Evolutionary conservation across 371 early-diverging fungal species (phyloP).

Genomic region (Chytridiales sp.): DNA sequence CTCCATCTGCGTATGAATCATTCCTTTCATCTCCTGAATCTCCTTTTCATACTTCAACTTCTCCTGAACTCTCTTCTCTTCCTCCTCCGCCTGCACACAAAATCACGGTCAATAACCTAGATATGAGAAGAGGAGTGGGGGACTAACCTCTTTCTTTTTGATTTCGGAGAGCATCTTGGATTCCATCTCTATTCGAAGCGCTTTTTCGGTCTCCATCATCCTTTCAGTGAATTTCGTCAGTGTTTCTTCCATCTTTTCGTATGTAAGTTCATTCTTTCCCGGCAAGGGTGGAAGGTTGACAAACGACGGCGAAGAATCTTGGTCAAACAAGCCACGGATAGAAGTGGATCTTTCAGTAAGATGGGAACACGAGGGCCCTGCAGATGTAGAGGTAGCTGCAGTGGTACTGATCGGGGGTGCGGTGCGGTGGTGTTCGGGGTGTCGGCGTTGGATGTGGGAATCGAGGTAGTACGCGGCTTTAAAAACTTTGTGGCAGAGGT

Average conservation of each 20-base stretch:
- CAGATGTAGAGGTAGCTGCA: slow-evolving; percentile 8
- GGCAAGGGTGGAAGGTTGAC: background rate
- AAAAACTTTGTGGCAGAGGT: slow-evolving; percentile 49
- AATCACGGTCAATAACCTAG: slow-evolving; percentile 1
- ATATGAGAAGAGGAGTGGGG: background rate
- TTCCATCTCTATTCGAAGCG: slow-evolving; percentile 38
- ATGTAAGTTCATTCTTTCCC: slow-evolving; percentile 6
- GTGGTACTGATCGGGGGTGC: background rate
- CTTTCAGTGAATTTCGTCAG: slow-evolving; percentile 33
- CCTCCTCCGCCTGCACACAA: slow-evolving; percentile 18
- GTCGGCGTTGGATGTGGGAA: slow-evolving; percentile 45
- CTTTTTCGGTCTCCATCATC: slow-evolving; percentile 34
- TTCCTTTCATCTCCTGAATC: slow-evolving; percentile 36
- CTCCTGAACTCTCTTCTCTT: slow-evolving; percentile 37
- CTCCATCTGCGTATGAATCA: slow-evolving; percentile 37
- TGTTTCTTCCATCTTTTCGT: slow-evolving; percentile 32
- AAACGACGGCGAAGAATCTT: too few species aligned
- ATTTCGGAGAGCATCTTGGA: slow-evolving; percentile 27
- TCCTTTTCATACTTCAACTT: slow-evolving; percentile 37
- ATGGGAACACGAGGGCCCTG: slow-evolving; percentile 2
- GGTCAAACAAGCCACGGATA: too few species aligned
- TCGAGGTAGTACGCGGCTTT: slow-evolving; percentile 38
- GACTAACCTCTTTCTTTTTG: slow-evolving; percentile 27
- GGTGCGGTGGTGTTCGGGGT: slow-evolving; percentile 34
- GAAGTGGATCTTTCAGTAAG: background rate